Evolutionary conservation across 345 rosid species (phyloP), one percentile per base, ranked within the genome.

Genomic region (Populus deltoides): DNA sequence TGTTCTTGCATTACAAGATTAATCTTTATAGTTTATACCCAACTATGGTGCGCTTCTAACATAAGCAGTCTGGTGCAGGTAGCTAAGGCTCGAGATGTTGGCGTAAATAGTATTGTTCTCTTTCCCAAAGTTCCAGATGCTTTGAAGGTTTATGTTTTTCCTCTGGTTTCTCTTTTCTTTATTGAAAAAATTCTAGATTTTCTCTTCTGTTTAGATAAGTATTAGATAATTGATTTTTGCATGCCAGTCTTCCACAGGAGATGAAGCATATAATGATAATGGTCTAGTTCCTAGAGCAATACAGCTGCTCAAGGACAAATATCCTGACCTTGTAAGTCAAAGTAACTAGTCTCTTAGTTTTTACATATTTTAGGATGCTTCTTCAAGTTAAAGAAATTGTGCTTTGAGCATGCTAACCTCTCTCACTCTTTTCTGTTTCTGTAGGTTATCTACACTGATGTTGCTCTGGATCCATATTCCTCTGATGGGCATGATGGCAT

Each of bases 91-190:
- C 86, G 91, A 53, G 99, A 93, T 83, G 97, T 93, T 85, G 99
- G 99, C 53, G 98, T 95, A 3, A 92, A 93, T 74, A 92, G 94
- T 72, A 77, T 93, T 9, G 94, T 95, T 29, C 82, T 95, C 78
- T 93, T 95, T 81, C 99, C 99, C 74, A 95, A 95, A 91, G 92
- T 95, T 79, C 99, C 98, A 0, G 99, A 95, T 83, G 98, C 89
- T 75, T 75, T 95, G 76, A 95, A 95, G 99, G 99, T 91, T 80
- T 82, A 72, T 29, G 29, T 77, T 75, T 43, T 77, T 79, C 31
- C 66, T 80, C 33, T 70, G 39, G 35, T 65, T 78, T 75, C 16
- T 78, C 43, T 41, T 31, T 39, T 73, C 43, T 39, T 16, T 66
- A 55, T 22, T 11, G 47, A 29, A 35, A 7, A 59, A 49, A 11